Evolutionary conservation across 2,329 filamentous ascomycete species (phyloP).

Genomic region (Raffaelea ambrosiae): DNA sequence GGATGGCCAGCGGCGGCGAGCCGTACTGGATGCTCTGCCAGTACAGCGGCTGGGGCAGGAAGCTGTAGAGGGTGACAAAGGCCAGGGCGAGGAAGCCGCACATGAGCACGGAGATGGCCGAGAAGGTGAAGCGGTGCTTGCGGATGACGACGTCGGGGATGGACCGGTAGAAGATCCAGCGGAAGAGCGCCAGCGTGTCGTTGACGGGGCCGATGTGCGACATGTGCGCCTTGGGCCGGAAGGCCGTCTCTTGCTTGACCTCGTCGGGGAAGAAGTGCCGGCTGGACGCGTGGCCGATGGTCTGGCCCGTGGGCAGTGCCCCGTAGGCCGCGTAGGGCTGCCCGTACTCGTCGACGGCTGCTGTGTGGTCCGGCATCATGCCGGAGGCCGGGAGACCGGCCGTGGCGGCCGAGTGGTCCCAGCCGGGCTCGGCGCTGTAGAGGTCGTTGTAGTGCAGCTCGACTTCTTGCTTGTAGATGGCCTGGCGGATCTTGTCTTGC

Average conservation of each 20-base stretch:
- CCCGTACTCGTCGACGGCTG: too few relatives aligned
- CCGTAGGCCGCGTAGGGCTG: neutral
- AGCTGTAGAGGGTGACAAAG: constrained; percentile 74
- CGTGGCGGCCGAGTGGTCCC: constrained; percentile 33
- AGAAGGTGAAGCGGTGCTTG: constrained; percentile 66
- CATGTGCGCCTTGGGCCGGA: constrained; percentile 61
- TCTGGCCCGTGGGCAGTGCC: neutral
- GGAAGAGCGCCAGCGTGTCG: constrained; percentile 70
- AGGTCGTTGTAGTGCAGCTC: constrained; percentile 53
- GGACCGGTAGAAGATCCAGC: constrained; percentile 84
- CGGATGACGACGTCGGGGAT: constrained; percentile 65
- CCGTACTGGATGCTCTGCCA: constrained; percentile 81
- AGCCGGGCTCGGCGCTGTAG: constrained; percentile 42
- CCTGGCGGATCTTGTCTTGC: constrained; percentile 88
- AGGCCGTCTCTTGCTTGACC: constrained; percentile 45
- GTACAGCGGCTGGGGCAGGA: constrained; percentile 80
- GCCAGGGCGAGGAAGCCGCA: constrained; percentile 59
- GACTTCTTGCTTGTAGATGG: constrained; percentile 76
- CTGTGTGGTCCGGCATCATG: too few relatives aligned
- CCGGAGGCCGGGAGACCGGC: neutral
- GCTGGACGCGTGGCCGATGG: constrained; percentile 35
- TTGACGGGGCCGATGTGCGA: constrained; percentile 69
- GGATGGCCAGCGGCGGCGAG: constrained; percentile 78
- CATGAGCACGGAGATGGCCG: constrained; percentile 63
- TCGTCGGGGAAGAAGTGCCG: constrained; percentile 68